Evolutionary conservation across 2,329 filamentous ascomycete species (phyloP), one percentile per base, ranked within the genome.

Genomic region (Basipetospora chlamydospora): DNA sequence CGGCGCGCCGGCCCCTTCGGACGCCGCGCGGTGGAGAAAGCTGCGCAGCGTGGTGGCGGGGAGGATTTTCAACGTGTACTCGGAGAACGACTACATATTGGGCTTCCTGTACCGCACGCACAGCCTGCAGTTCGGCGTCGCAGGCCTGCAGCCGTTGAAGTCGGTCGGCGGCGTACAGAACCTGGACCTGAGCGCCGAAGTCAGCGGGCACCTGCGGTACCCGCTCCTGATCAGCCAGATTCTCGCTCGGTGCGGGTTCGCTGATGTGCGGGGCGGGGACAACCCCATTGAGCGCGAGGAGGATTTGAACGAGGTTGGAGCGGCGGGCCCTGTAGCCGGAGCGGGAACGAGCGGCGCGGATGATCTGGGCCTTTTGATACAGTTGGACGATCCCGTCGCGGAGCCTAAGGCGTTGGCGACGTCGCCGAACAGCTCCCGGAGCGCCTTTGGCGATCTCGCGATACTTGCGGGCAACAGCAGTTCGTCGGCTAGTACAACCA

Each of bases 91-190:
- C 55, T 82, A 84, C 49, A 76, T 95, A 22, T 73, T 95, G 1
- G 86, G 76, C 1, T 88, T 94, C 51, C 63, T 94, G 13, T 94
- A 95, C 54, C 76, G 87, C 30, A 79, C 84, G 3, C 85, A 81
- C 28, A 86, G 78, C 40, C 70, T 93, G 20, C 80, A 90, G 44
- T 69, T 82, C 28, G 87, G 87, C 3, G 73, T 94, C 28, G 86
- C 86, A 0, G 88, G 87, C 0, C 61, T 96, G 2, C 81, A 94
- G 51, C 66, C 74, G 22, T 72, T 92, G 17, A 48, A 74, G 39
- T 70, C 66, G 7, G 72, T 87, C 12, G 66, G 71, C 5, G 79
- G 79, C 3, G 67, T 90, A 50, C 54, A 66, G 42, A 73, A 73
- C 42, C 47, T 73, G 12, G 54, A 73, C 39, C 53, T 73, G 17